Percentiles rank a stretch among this genome's conserved stretches.
phyloP scores from a whole-genome alignment of 768 basidiomycete species.

The Tricholoma flavovirens region DNA sequence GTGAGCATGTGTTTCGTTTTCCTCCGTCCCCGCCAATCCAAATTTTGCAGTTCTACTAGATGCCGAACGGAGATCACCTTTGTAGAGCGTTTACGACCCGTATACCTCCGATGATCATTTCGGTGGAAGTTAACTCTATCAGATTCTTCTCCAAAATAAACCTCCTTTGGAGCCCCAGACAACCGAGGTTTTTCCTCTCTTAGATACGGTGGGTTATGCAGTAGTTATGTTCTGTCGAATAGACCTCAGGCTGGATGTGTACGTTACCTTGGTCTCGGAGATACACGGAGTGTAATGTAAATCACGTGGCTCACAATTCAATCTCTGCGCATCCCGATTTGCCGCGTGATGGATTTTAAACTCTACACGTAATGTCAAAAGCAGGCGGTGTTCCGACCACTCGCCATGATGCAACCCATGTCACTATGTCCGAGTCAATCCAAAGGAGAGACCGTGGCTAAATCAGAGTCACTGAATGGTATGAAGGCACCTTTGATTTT shows the following conservation, averaged over 20 bases:
- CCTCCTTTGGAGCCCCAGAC: slow-evolving; percentile 20
- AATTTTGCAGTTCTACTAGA: neutral
- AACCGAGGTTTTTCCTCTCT: slow-evolving; percentile 24
- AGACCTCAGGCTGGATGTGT: neutral
- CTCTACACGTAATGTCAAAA: neutral
- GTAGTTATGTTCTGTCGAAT: neutral
- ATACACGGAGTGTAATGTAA: neutral
- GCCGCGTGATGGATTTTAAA: neutral
- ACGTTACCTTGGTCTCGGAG: neutral
- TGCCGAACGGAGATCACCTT: slow-evolving; percentile 5
- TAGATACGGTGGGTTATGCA: slow-evolving; percentile 2
- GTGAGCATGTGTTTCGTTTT: slow-evolving; percentile 11
- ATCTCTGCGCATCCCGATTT: neutral
- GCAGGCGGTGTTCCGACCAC: neutral
- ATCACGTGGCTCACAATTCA: neutral
- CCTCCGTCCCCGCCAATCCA: slow-evolving; percentile 2
- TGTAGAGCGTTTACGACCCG: neutral
- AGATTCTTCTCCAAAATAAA: neutral
- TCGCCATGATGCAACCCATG: neutral
- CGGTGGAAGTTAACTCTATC: slow-evolving; percentile 2
- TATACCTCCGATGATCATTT: slow-evolving; percentile 2
- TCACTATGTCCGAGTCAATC: neutral
- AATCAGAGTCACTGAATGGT: neutral
- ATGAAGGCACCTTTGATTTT: neutral
- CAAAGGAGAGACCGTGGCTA: neutral